Evolutionary conservation across 768 basidiomycete species (phyloP).

Genomic region (Gautieria morchelliformis): DNA sequence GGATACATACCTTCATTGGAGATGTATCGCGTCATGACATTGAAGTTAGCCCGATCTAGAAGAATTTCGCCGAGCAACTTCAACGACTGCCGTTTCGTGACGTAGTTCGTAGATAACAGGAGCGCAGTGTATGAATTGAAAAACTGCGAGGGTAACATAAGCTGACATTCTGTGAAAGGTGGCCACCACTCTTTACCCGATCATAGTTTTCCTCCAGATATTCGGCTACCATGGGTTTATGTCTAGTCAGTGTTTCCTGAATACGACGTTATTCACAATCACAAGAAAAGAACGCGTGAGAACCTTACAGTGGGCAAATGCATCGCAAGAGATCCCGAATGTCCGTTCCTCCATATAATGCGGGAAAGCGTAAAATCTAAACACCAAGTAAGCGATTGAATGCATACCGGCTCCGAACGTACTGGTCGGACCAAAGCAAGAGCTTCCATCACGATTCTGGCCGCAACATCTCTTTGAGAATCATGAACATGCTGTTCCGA

Average conservation of each 20-base stretch:
- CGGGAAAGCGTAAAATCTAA: slow-evolving; percentile 92
- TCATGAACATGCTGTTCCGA: too few relatives aligned
- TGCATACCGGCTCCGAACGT: background rate
- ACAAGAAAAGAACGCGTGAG: background rate
- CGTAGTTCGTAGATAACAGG: slow-evolving; percentile 90
- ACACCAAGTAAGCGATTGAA: background rate
- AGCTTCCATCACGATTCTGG: slow-evolving; percentile 89
- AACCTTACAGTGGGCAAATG: slow-evolving; percentile 85
- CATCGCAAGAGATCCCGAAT: slow-evolving; percentile 97
- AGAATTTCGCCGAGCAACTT: slow-evolving; percentile 97
- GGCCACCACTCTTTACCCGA: slow-evolving; percentile 47
- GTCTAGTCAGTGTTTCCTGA: slow-evolving; percentile 84
- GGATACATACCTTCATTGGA: slow-evolving; percentile 47
- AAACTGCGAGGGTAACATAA: slow-evolving; percentile 47
- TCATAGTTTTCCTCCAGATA: slow-evolving; percentile 98
- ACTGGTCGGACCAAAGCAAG: slow-evolving; percentile 90
- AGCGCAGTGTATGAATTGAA: slow-evolving; percentile 92
- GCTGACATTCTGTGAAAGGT: background rate
- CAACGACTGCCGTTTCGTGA: slow-evolving; percentile 98
- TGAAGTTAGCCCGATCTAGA: slow-evolving; percentile 95
- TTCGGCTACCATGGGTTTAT: slow-evolving; percentile 96
- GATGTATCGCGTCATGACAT: slow-evolving; percentile 97
- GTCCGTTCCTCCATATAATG: slow-evolving; percentile 96
- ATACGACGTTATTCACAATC: background rate
- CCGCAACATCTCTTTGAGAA: slow-evolving; percentile 91